Evolutionary conservation across 169 alveolate species (phyloP).

Genomic region (Plasmodium berghei): DNA sequence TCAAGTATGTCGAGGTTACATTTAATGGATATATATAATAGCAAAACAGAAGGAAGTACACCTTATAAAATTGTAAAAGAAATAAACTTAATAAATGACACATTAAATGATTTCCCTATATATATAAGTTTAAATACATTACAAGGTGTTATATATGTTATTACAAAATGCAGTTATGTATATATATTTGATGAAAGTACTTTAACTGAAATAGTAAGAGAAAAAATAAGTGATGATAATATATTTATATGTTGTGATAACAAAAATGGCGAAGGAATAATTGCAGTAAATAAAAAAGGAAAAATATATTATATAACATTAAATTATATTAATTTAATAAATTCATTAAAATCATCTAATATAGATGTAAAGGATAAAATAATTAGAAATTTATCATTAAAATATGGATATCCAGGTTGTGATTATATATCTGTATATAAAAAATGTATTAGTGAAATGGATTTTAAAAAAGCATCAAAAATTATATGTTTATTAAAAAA

Average conservation of each 20-base stretch:
- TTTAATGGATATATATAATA: constrained; percentile 93
- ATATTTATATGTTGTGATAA: constrained; percentile 74
- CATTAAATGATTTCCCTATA: constrained; percentile 85
- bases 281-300: constrained; percentile 76
- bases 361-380: constrained; percentile 62
- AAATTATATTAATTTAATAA: constrained; percentile 37
- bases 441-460: constrained; percentile 75
- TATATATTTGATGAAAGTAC: constrained; percentile 84
- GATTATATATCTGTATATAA: constrained; percentile 69
- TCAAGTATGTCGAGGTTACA: constrained; percentile 90
- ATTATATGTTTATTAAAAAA: constrained; percentile 70
- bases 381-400: constrained; percentile 47
- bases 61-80: constrained; percentile 84
- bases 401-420: constrained; percentile 78
- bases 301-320: constrained; percentile 63
- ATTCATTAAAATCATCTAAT: constrained; percentile 49
- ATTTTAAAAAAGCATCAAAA: constrained; percentile 76
- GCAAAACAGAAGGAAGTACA: constrained; percentile 49
- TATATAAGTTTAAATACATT: constrained; percentile 87
- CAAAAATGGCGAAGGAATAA: constrained; percentile 75
- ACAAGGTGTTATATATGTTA: constrained; percentile 87
- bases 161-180: constrained; percentile 84
- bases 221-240: constrained; percentile 74
- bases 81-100: constrained; percentile 72
- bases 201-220: constrained; percentile 47